Evolutionary conservation across 1,284 basidiomycete genomes (phyloP), one percentile per base, ranked within the genome.

Genomic region (Cystobasidium slooffiae): DNA sequence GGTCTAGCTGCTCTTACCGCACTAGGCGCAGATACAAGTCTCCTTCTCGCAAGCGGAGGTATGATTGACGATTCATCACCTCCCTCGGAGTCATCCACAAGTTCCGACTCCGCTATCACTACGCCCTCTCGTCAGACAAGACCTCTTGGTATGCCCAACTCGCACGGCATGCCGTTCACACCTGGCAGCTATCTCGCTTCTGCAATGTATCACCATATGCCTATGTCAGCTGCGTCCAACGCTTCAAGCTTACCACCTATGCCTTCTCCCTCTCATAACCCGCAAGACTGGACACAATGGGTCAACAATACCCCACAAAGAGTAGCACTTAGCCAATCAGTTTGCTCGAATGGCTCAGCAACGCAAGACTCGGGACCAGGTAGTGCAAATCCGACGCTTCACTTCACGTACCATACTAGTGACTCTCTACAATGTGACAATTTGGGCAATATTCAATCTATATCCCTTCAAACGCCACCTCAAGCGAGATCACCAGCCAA

Each of bases 271-370:
- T 51, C 49, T 8, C 22, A 43, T 22, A 46, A 59, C n/a, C 22
- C 47, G 10, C 47, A 59, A 63, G 68, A 72, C 18, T 72, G 68
- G 68, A 41, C 68, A 10, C 56, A 72, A 9, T 72, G 68, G 68
- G 22, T 72, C n/a, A 55, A 72, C 31, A 63, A 16, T 44, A 72
- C 68, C 4, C 68, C 68, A 16, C 68, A 69, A 37, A 55, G 61
- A 10, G 20, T 39, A 12, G 61, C 46, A 9, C n/a, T 52, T 9
- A 6, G 20, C 2, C 47, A 53, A 52, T 37, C 64, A 53, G 24
- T 10, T 10, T 3, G 18, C 10, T 56, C 53, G 9, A 22, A 12
- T 53, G 8, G 31, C 31, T 24, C 9, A 55, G 51, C 51, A 43
- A 16, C 46, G 2, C 31, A 14, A 1, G 31, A 31, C 31, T 18